A percentile compares a stretch with the other conserved stretches of the same genome.
Conservation (phyloP, 768 basidiomycete genomes). For the Trametes cubensis region DNA sequence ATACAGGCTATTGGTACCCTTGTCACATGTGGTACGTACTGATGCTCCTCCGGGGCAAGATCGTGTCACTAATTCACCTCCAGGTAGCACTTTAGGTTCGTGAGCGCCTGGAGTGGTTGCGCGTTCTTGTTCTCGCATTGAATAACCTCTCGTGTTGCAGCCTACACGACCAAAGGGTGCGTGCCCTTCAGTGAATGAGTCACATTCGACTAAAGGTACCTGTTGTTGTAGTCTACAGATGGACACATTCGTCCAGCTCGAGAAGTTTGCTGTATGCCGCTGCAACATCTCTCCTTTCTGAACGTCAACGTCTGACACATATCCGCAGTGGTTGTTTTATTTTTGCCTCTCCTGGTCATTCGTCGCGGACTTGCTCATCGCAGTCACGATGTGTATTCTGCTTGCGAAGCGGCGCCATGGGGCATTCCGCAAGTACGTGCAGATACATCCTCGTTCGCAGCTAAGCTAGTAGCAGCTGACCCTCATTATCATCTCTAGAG, state of each 20-base stretch:
- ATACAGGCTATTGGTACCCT: neutral
- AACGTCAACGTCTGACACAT: no score
- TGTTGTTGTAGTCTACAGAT: neutral
- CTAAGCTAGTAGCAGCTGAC: neutral
- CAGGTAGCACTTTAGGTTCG: neutral
- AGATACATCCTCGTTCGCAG: neutral
- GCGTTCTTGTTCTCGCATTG: no score
- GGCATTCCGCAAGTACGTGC: conserved; percentile 11
- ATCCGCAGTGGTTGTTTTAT: no score
- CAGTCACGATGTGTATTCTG: conserved; percentile 25
- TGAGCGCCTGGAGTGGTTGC: neutral
- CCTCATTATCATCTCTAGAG: neutral
- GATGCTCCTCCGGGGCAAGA: neutral
- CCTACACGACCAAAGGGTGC: neutral
- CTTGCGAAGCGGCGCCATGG: conserved; percentile 20
- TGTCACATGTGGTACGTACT: neutral
- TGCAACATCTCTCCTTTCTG: no score
- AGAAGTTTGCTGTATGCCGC: neutral
- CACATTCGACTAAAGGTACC: neutral
- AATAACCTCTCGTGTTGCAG: neutral
- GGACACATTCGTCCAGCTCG: neutral
- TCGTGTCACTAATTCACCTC: no score
- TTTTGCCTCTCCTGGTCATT: neutral
- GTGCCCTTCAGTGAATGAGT: no score
- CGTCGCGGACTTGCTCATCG: conserved; percentile 28